Conservation (phyloP, 306 rosid genomes). For the Castanopsis chinensis region DNA sequence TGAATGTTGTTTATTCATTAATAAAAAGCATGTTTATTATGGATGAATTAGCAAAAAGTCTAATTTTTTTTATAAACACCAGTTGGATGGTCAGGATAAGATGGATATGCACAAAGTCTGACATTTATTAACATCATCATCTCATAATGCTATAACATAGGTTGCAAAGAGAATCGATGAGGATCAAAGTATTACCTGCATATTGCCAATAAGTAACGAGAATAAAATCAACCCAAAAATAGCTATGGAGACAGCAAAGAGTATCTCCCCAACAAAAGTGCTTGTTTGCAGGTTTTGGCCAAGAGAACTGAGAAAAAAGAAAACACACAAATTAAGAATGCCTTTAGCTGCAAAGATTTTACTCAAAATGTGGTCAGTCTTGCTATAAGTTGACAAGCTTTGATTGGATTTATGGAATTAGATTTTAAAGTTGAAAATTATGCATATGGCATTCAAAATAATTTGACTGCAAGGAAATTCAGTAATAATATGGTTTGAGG, state of each 20-base stretch:
- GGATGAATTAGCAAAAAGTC: neutral
- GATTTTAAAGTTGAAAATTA: neutral
- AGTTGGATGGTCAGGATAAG: neutral
- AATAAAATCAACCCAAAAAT: conserved; percentile 74
- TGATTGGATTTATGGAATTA: no score
- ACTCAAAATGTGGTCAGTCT: neutral
- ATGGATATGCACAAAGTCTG: neutral
- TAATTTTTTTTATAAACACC: no score
- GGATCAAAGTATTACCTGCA: conserved; percentile 62
- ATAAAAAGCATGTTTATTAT: neutral
- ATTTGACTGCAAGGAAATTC: neutral
- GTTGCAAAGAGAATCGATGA: neutral
- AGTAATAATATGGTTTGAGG: neutral
- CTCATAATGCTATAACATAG: neutral
- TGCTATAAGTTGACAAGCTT: neutral
- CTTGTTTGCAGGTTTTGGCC: conserved; percentile 83
- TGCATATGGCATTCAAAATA: no score
- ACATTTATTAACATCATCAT: neutral
- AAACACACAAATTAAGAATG: neutral
- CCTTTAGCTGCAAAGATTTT: no score
- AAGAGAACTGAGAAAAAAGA: conserved; percentile 53
- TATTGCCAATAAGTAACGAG: conserved; percentile 77
- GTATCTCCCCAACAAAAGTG: conserved; percentile 53
- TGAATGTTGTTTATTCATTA: no score
- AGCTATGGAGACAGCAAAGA: conserved; percentile 62